Evolutionary conservation across 2,329 filamentous ascomycete species (phyloP).

Genomic region (Emmonsia crescens): DNA sequence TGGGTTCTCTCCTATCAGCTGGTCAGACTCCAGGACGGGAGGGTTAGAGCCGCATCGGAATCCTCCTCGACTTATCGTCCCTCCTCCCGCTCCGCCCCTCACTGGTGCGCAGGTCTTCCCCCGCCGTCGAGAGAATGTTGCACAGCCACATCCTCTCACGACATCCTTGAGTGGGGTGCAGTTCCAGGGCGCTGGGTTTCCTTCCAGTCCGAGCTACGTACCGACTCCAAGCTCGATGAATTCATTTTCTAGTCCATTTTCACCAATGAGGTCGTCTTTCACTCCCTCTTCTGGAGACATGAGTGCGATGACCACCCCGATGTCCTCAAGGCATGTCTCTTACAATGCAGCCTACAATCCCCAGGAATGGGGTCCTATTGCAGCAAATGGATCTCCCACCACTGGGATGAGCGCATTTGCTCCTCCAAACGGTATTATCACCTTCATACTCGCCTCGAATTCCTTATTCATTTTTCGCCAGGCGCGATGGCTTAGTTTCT

Average conservation of each 20-base stretch:
- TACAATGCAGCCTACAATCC: conserved; percentile 40
- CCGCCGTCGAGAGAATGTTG: conserved; percentile 32
- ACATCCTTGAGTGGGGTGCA: conserved; percentile 30
- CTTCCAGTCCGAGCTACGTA: conserved; percentile 19
- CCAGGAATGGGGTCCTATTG: conserved; percentile 38
- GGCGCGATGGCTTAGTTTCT: neutral
- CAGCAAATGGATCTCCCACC: conserved; percentile 15
- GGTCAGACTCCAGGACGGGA: conserved; percentile 6
- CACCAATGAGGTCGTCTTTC: conserved; percentile 23
- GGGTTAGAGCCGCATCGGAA: conserved; percentile 5
- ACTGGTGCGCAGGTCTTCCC: conserved; percentile 27
- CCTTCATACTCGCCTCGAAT: conserved; percentile 2
- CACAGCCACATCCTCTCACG: conserved; percentile 33
- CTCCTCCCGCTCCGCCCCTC: conserved; percentile 18
- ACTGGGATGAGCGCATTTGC: conserved; percentile 20
- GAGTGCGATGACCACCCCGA: conserved; percentile 30
- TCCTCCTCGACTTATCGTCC: conserved; percentile 13
- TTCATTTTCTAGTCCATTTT: conserved; percentile 36
- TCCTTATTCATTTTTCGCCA: neutral
- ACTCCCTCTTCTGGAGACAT: conserved; percentile 27
- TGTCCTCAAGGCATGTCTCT: conserved; percentile 31
- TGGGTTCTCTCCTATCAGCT: conserved; percentile 4
- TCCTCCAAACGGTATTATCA: conserved; percentile 19
- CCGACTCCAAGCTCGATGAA: conserved; percentile 31
- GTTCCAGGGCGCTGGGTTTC: conserved; percentile 24